A percentile compares a stretch with the other conserved stretches of the same genome.
Evolutionary conservation across 1,284 basidiomycete genomes (phyloP).

Genomic region (Cryptococcus maquisensis): DNA sequence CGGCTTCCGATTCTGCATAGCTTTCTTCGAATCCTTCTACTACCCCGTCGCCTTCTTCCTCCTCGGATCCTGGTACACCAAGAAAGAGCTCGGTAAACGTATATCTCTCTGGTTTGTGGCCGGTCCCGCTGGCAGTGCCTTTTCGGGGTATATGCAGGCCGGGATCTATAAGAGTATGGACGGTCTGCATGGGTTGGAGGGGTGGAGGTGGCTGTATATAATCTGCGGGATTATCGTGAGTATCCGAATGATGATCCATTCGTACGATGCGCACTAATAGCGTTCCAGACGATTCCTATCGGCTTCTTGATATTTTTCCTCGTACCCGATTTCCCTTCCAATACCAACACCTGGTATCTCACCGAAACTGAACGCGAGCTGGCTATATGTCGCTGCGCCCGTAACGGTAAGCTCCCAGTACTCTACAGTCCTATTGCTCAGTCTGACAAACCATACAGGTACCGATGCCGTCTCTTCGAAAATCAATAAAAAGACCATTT

Average conservation of each 20-base stretch:
- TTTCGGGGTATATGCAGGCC: constrained; percentile 27
- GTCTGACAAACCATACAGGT: neutral
- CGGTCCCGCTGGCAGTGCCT: constrained; percentile 29
- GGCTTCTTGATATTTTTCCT: constrained; percentile 8
- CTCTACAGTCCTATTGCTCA: neutral
- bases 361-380: constrained; percentile 16
- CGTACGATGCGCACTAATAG: no score
- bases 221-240: constrained; percentile 15
- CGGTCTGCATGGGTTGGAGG: constrained; percentile 19
- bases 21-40: constrained; percentile 21
- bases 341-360: constrained; percentile 23
- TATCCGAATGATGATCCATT: constrained; percentile 9
- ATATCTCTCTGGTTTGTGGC: constrained; percentile 31
- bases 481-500: constrained; percentile 3
- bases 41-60: constrained; percentile 23
- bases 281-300: no score
- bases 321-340: constrained; percentile 23
- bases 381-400: constrained; percentile 6
- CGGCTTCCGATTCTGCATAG: constrained; percentile 23
- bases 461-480: constrained; percentile 3
- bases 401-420: constrained; percentile 10
- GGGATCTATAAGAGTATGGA: constrained; percentile 27
- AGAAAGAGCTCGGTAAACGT: constrained; percentile 24
- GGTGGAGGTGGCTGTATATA: constrained; percentile 33
- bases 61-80: constrained; percentile 27